Base-by-base conservation (phyloP, 75 land plant species). In the Selaginella tamariscina region DNA sequence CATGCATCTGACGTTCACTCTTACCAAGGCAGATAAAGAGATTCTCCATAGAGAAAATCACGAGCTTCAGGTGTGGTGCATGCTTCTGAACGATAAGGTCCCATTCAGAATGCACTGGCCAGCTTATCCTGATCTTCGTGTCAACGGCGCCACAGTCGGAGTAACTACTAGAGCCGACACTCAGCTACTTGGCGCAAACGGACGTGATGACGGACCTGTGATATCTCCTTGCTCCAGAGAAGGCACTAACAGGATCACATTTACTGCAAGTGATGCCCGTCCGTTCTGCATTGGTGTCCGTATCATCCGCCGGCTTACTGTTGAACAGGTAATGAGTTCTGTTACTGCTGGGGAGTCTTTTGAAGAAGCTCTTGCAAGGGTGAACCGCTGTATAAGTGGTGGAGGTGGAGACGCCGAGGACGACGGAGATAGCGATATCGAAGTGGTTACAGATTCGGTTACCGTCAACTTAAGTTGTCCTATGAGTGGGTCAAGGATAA, bases 81-180 rank as follows among this genome's bases (percentile, higher is more conserved):
- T 94, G 59, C 96, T 94, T 56, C 84, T 94, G 2, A 90, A 83
- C 76, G 99, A 94, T 71, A 90, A 87, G 77, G 96, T 94, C 60
- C 67, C 86, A 32, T 94, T 94, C 64, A 79, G 99, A 71, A 90
- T 94, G 96, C 99, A 94, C 54, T 94, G 99, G 99, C 96, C 99
- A 31, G 86, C 83, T 56, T 81, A 74, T 77, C 79, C 85, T 24
- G 96, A 90, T 32, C 72, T 94, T 20, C 86, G 86, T 26, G 77
- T 94, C 32, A 94, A 94, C 81, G 96, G 88, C 66, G 62, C 80
- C 2, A 65, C 79, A n/a, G 77, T 94, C 24, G 79, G 88, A 57
- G 85, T 82, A 32, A 87, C 84, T 32, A 87, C 80, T 78, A 85
- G 98, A 79, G 95, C 98, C 55, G 86, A 82, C 49, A 70, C 81